phyloP scores from a whole-genome alignment of 164 flowering plant genomes.

The Sextonia rubra region DNA sequence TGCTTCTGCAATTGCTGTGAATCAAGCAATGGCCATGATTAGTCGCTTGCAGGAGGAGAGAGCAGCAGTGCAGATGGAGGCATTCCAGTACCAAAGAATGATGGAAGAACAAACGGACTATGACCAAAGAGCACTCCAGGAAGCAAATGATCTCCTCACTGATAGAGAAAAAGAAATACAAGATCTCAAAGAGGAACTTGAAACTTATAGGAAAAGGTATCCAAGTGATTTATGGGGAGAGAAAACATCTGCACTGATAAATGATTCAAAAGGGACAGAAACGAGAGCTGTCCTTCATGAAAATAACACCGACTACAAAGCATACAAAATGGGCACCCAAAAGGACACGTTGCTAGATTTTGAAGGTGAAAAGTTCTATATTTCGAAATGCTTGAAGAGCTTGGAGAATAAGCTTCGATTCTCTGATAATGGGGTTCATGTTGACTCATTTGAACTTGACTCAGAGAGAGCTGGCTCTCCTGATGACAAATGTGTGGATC shows the following conservation, averaged over 20 bases:
- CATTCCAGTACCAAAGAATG: conserved; percentile 79
- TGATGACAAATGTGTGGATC: background rate
- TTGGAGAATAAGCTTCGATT: conserved; percentile 49
- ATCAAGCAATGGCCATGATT: conserved; percentile 97
- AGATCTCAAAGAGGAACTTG: conserved; percentile 74
- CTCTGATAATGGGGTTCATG: conserved; percentile 18
- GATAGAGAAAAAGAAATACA: conserved; percentile 80
- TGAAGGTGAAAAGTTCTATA: conserved; percentile 49
- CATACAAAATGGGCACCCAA: background rate
- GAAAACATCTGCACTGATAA: conserved; percentile 12
- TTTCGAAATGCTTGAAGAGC: conserved; percentile 39
- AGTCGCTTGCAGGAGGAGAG: conserved; percentile 92
- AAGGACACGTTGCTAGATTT: conserved; percentile 29
- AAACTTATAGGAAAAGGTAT: conserved; percentile 36
- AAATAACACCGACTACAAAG: background rate
- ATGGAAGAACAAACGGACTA: conserved; percentile 98
- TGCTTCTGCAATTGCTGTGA: conserved; percentile 84
- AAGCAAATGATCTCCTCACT: conserved; percentile 61
- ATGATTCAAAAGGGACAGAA: conserved; percentile 2
- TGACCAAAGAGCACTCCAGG: conserved; percentile 78
- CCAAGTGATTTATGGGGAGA: conserved; percentile 23
- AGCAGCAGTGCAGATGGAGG: conserved; percentile 88
- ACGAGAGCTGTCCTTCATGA: background rate
- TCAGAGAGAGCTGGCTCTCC: background rate
- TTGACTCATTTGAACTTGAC: conserved; percentile 11